Evolutionary conservation across 2,329 filamentous ascomycete genomes (phyloP), one percentile per base, ranked within the genome.

Genomic region (Pestalotiopsis sp.): DNA sequence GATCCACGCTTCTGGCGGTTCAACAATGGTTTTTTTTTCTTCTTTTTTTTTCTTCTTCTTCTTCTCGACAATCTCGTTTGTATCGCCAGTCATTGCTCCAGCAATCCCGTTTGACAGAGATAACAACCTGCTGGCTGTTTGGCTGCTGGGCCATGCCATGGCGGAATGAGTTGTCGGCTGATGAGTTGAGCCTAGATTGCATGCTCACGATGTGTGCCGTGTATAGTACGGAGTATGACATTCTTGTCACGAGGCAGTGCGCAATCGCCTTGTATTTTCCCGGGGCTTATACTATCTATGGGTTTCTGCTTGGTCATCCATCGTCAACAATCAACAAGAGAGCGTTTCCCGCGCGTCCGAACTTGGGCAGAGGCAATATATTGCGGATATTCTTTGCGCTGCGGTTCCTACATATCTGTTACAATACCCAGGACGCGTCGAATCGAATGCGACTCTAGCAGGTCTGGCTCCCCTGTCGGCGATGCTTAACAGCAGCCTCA

Each of bases 401-500:
- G 61, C 38, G 20, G 61, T 64, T 52, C 61, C 38, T 64, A 64
- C 61, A 64, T 64, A 64, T 64, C 61, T 64, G 38, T 36, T 36
- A 36, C 31, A 36, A 64, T 25, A 64, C 63, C 31, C 40, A 56
- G 41, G 63, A 36, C 25, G 36, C 25, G 45, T 31, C 25, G 41
- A 36, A 36, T 36, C 31, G 45, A 49, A 66, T 66, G 31, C 45
- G 20, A 66, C 63, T 66, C 23, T 62, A 36, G 59, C 59, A 40
- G 59, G 59, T 62, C 31, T 31, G 25, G 41, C 7, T 56, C 45
- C 20, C 45, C 40, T 45, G 38, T n/a, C 31, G 31, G n/a, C 23
- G 41, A 65, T 45, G 38, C 41, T 59, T 63, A 65, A 59, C 65
- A 66, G 64, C 68, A 66, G 68, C 57, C 61, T 62, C 45, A 60